phyloP scores from a whole-genome alignment of 169 alveolate species.

The Cryptosporidium andersoni region DNA sequence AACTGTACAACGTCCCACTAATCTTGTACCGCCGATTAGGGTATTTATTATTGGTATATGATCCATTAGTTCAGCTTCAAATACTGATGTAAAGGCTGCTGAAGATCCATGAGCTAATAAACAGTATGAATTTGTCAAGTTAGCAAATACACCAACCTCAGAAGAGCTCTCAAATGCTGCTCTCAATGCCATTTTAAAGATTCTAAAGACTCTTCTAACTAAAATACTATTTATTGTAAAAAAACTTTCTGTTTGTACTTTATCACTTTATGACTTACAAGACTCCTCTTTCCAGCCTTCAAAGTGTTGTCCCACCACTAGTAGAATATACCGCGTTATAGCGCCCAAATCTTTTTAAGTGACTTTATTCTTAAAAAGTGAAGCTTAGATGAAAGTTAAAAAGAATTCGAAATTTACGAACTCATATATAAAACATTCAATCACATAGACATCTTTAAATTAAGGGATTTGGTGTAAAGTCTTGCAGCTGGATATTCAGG shows the following conservation, averaged over 20 bases:
- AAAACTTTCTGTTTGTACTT: background rate
- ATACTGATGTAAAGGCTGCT: slow-evolving; percentile 94
- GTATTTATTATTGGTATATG: slow-evolving; percentile 96
- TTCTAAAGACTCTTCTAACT: background rate
- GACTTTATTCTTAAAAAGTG: too few relatives aligned
- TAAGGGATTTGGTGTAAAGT: too few relatives aligned
- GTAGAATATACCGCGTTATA: background rate
- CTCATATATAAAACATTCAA: too few relatives aligned
- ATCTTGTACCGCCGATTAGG: slow-evolving; percentile 95
- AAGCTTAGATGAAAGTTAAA: too few relatives aligned
- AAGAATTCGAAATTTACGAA: too few relatives aligned
- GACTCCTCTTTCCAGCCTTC: background rate
- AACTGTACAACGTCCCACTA: slow-evolving; percentile 96
- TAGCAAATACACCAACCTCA: slow-evolving; percentile 98
- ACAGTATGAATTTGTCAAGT: slow-evolving; percentile 94
- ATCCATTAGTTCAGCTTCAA: slow-evolving; percentile 93
- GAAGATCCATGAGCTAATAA: slow-evolving; percentile 95
- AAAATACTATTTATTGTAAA: too few relatives aligned
- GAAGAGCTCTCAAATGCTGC: slow-evolving; percentile 92
- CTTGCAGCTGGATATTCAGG: too few relatives aligned
- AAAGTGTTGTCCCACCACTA: background rate
- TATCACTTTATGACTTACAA: background rate
- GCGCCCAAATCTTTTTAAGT: background rate
- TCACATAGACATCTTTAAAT: too few relatives aligned
- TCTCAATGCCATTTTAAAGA: slow-evolving; percentile 63